Evolutionary conservation across 2,329 filamentous ascomycete species (phyloP).

Genomic region (Stromatinia cepivora): DNA sequence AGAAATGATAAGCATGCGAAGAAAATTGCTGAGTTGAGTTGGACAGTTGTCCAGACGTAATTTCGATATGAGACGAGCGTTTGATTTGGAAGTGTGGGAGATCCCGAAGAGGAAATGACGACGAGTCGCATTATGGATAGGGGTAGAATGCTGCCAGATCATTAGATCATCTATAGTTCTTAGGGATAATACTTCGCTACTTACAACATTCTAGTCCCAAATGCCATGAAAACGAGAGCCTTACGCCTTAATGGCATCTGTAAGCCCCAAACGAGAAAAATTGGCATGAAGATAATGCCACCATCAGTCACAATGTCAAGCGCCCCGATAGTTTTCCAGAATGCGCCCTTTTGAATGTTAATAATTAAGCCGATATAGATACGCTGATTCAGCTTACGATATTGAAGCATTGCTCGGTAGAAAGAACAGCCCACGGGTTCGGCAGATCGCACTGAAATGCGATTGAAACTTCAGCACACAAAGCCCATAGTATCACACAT

Average conservation of each 20-base stretch:
- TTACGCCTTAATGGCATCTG: slow-evolving; percentile 45
- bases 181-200: slow-evolving; percentile 23
- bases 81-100: slow-evolving; percentile 24
- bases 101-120: slow-evolving; percentile 24
- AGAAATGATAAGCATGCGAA: slow-evolving; percentile 31
- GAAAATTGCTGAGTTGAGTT: slow-evolving; percentile 32
- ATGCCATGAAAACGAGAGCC: slow-evolving; percentile 28
- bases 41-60: slow-evolving; percentile 30
- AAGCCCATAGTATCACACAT: slow-evolving; percentile 14
- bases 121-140: slow-evolving; percentile 33
- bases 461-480: slow-evolving; percentile 21
- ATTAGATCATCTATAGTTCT: neutral
- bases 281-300: slow-evolving; percentile 48
- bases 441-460: slow-evolving; percentile 38
- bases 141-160: slow-evolving; percentile 41
- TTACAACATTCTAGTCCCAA: slow-evolving; percentile 41
- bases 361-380: neutral
- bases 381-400: slow-evolving; percentile 23
- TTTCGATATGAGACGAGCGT: slow-evolving; percentile 27
- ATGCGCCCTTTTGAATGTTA: slow-evolving; percentile 23
- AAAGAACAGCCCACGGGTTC: slow-evolving; percentile 34
- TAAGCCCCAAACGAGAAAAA: slow-evolving; percentile 49
- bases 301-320: slow-evolving; percentile 51
- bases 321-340: slow-evolving; percentile 52
- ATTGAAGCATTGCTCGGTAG: slow-evolving; percentile 31